phyloP scores from a whole-genome alignment of 108 stramenopile species.

The Pseudonitzschia multiseries region DNA sequence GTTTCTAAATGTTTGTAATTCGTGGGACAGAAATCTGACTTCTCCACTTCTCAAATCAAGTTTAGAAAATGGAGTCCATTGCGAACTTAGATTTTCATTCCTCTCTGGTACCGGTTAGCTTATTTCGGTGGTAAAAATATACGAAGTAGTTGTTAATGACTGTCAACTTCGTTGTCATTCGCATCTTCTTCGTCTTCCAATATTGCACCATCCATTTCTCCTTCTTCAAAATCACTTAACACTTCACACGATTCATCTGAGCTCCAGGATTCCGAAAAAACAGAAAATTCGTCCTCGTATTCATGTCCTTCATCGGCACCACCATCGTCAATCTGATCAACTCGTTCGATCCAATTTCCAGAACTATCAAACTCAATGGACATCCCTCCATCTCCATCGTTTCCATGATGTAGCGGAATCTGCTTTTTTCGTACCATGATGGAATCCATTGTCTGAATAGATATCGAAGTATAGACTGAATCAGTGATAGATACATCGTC shows the following conservation, averaged over 20 bases:
- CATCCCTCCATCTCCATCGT: neutral
- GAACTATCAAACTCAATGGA: conserved; percentile 28
- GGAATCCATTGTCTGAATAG: conserved; percentile 37
- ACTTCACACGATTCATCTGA: conserved; percentile 32
- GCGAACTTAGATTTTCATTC: neutral
- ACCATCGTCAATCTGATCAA: too few species aligned
- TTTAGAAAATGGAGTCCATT: neutral
- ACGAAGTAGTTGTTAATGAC: too few species aligned
- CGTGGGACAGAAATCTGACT: neutral
- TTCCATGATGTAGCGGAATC: conserved; percentile 9
- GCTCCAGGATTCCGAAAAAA: conserved; percentile 38
- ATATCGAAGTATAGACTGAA: conserved; percentile 31
- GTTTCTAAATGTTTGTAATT: too few species aligned
- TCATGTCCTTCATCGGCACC: neutral
- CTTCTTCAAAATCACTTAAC: conserved; percentile 25
- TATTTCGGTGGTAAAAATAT: too few species aligned
- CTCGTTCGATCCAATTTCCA: conserved; percentile 19
- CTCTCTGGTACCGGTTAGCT: neutral
- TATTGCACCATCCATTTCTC: conserved; percentile 21
- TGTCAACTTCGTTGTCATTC: too few species aligned
- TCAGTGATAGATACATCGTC: conserved; percentile 27
- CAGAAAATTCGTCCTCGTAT: conserved; percentile 31
- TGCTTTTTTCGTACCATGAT: conserved; percentile 37
- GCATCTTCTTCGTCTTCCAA: conserved; percentile 19
- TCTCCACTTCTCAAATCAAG: neutral